Percentiles rank a stretch among this genome's conserved stretches.
These are phyloP conservation scores for Phytophthora brassicae DNA, from an alignment of 352 stramenopile genomes.

Conservation along the genomic window DNA sequence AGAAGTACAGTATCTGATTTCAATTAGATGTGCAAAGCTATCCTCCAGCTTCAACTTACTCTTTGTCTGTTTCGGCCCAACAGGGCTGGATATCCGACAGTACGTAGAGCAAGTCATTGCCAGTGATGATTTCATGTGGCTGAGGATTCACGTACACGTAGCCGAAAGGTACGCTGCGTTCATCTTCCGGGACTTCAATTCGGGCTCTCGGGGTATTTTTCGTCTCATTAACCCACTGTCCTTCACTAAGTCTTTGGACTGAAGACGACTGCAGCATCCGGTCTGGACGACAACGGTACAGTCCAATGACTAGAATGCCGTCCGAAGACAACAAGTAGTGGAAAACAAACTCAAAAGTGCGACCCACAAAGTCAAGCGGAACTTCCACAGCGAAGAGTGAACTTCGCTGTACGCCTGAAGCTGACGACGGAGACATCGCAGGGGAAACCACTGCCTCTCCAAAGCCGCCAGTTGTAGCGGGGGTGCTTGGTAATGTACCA, in stretches of 20 bases:
- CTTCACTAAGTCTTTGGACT: slow-evolving; percentile 15
- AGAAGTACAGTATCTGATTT: no score
- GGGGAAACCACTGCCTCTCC: slow-evolving; percentile 17
- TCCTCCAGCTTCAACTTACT: neutral
- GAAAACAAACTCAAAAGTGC: slow-evolving; percentile 78
- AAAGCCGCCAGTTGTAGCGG: slow-evolving; percentile 15
- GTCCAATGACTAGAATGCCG: slow-evolving; percentile 66
- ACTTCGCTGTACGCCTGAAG: slow-evolving; percentile 53
- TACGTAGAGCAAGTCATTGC: slow-evolving; percentile 83
- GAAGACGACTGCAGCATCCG: slow-evolving; percentile 31
- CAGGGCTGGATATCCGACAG: slow-evolving; percentile 78
- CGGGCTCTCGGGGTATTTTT: slow-evolving; percentile 31
- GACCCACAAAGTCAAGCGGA: slow-evolving; percentile 77
- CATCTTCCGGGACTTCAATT: slow-evolving; percentile 52
- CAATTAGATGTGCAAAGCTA: neutral
- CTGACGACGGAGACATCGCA: slow-evolving; percentile 33
- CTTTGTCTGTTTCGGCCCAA: slow-evolving; percentile 43
- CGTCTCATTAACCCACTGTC: slow-evolving; percentile 9
- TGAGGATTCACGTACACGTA: slow-evolving; percentile 86
- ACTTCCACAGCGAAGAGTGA: slow-evolving; percentile 78
- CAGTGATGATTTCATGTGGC: slow-evolving; percentile 61
- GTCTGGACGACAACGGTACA: slow-evolving; percentile 75
- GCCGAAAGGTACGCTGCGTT: slow-evolving; percentile 71
- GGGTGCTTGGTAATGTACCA: slow-evolving; percentile 19
- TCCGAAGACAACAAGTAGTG: slow-evolving; percentile 78